Base-by-base conservation (phyloP, 768 basidiomycete species). In the Pholiota microspora region DNA sequence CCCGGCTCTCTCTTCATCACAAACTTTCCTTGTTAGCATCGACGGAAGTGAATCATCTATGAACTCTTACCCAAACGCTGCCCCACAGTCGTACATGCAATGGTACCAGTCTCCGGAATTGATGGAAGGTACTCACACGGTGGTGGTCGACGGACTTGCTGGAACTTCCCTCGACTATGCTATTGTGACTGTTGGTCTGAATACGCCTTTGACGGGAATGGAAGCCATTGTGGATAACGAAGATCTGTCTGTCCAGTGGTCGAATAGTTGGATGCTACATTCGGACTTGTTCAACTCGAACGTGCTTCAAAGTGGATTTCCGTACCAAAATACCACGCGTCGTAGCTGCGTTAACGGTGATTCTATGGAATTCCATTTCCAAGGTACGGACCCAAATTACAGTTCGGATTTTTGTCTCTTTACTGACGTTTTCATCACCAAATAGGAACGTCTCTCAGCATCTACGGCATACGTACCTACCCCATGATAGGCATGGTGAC, bases 71-170 rank as follows among this genome's bases (percentile, higher is more conserved):
- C 7, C 25, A 13, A 60, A 59, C 25, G 29, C 53, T 7, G 28
- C 45, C 6, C 65, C 62, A 4, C 64, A 51, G 12, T 51, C 58
- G 0, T 61, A 62, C 10, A 23, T 56, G 63, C 52, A 69, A 34
- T 69, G 63, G 65, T 67, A 65, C 40, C 55, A 61, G 28, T 63
- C 67, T 2, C 63, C 65, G 0, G 18, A 36, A 2, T 48, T 69
- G 2, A 8, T 49, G 2, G 64, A 67, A 7, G 61, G 57, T 13
- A 46, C 13, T 2, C 67, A 69, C 51, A 62, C 49, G 4, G 52
- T 69, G 18, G 45, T 18, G 10, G 49, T 69, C 21, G 56, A 52
- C 7, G 49, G 45, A 42, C 40, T 67, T n/a, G 64, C 60, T 15
- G 64, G 63, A 1, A 57, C 61, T 7, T 60, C 60, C 12, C 18